Conservation (phyloP, 2,329 filamentous ascomycete species). For the Diaporthe nobilis region DNA sequence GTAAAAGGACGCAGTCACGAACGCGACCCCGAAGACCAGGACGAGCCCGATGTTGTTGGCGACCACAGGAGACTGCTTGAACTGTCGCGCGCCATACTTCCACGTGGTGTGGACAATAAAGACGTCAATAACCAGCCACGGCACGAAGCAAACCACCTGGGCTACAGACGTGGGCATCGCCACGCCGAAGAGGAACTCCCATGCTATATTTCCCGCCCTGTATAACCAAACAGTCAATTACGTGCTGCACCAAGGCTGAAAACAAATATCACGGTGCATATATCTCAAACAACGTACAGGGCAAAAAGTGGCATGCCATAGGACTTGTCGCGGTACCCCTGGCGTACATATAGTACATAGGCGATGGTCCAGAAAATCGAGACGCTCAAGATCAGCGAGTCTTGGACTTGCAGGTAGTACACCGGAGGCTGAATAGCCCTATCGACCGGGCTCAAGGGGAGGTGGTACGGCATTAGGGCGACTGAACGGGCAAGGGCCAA, state of each 20-base stretch:
- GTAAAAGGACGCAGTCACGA: neutral
- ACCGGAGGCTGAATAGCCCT: constrained; percentile 33
- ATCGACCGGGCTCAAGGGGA: constrained; percentile 37
- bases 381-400: constrained; percentile 26
- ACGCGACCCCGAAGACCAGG: constrained; percentile 8
- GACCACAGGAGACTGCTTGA: constrained; percentile 37
- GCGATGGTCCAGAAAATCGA: constrained; percentile 38
- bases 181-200: constrained; percentile 38
- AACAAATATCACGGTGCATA: neutral
- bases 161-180: constrained; percentile 27
- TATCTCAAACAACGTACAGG: constrained; percentile 24
- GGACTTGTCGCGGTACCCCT: constrained; percentile 39
- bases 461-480: constrained; percentile 24
- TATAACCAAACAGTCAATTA: neutral
- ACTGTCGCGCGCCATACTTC: constrained; percentile 37
- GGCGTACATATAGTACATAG: constrained; percentile 39
- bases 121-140: constrained; percentile 39
- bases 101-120: constrained; percentile 38
- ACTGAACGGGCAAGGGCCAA: neutral
- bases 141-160: constrained; percentile 26
- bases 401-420: constrained; percentile 37
- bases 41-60: constrained; percentile 33
- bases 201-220: constrained; percentile 38
- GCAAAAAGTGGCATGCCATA: constrained; percentile 42
- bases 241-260: neutral